Conservation (phyloP, 148 eudicot species). For the Rhododendron kiyosumense region DNA sequence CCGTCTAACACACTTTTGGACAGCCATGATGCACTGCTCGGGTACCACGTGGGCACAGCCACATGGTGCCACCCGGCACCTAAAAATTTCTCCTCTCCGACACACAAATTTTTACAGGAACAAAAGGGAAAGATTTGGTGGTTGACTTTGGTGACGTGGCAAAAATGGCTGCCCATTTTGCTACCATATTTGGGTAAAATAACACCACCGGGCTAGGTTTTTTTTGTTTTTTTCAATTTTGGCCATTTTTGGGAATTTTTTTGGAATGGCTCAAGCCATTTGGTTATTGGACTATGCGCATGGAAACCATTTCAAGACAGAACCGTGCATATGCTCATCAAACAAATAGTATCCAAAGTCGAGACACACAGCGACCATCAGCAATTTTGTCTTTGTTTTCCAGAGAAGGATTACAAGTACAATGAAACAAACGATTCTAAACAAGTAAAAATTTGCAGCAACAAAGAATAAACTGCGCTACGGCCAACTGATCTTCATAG, state of each 20-base stretch:
- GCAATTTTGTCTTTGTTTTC: not conserved
- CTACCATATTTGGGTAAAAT: too few species aligned
- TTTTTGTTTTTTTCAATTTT: too few species aligned
- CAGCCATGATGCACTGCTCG: rapidly evolving
- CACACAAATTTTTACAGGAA: too few species aligned
- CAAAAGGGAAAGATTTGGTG: too few species aligned
- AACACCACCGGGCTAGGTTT: not conserved
- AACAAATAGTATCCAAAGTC: not conserved
- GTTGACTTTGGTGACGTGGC: too few species aligned
- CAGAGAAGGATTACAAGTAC: not conserved
- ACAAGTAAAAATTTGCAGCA: not conserved
- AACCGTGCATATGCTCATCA: not conserved
- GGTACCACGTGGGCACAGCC: too few species aligned
- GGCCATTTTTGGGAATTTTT: too few species aligned
- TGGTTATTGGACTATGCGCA: not conserved
- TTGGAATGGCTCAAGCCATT: too few species aligned
- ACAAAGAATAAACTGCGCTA: not conserved
- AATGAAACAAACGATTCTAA: not conserved
- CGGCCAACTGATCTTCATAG: not conserved
- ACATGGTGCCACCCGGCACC: too few species aligned
- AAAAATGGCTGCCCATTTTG: too few species aligned
- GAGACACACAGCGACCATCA: not conserved
- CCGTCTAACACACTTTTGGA: too few species aligned
- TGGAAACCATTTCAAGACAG: not conserved
- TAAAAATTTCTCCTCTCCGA: too few species aligned